phyloP scores from a whole-genome alignment of 805 yeast genomes.

The Allodekkera sacchari region DNA sequence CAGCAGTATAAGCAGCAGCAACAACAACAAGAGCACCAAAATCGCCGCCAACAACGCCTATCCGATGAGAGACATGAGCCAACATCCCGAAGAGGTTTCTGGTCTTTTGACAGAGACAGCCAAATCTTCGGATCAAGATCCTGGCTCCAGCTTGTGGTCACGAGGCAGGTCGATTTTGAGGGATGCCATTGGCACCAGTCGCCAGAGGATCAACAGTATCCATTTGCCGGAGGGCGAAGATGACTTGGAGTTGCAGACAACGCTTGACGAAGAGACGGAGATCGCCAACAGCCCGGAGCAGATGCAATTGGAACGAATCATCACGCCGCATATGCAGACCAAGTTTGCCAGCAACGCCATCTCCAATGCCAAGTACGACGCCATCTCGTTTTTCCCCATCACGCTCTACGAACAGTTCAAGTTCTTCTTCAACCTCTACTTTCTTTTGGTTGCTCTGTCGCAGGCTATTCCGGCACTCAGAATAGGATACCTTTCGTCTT shows the following conservation, averaged over 20 bases:
- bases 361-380: slow-evolving; percentile 90
- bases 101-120: too few relatives aligned
- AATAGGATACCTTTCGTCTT: slow-evolving; percentile 89
- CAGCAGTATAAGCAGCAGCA: slow-evolving; percentile 15
- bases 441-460: slow-evolving; percentile 85
- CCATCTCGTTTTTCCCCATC: slow-evolving; percentile 79
- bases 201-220: too few relatives aligned
- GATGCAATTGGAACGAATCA: slow-evolving; percentile 21
- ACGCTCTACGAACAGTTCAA: slow-evolving; percentile 93
- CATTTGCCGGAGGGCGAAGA: too few relatives aligned
- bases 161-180: too few relatives aligned
- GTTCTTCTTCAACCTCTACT: slow-evolving; percentile 90
- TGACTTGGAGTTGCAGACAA: too few relatives aligned
- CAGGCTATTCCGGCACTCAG: slow-evolving; percentile 84
- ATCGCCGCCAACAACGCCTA: too few relatives aligned
- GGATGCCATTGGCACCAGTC: too few relatives aligned
- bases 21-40: background rate
- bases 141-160: too few relatives aligned
- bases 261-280: background rate
- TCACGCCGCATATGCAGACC: slow-evolving; percentile 31
- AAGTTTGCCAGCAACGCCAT: slow-evolving; percentile 63
- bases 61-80: too few relatives aligned
- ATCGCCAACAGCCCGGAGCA: background rate
- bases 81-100: too few relatives aligned
- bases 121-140: too few relatives aligned